Evolutionary conservation across 176 grass and related monocot genomes (phyloP).

Genomic region (Chloris gayana): DNA sequence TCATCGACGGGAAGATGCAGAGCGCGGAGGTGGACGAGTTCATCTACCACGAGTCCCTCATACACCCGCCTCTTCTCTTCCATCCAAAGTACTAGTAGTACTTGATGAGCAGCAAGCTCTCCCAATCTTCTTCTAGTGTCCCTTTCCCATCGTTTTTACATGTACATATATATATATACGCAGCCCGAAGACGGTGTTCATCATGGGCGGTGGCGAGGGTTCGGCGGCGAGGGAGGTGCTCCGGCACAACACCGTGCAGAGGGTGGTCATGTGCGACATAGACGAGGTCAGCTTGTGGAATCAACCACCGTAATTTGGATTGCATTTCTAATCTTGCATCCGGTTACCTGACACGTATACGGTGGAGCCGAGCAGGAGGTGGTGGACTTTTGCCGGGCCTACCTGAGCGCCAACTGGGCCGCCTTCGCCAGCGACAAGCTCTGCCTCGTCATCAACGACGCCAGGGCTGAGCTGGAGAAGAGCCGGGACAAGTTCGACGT

Average conservation of each 20-base stretch:
- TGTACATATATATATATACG: too few relatives aligned
- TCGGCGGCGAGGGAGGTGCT: conserved; percentile 76
- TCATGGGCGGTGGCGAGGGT: conserved; percentile 83
- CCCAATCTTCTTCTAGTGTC: background rate
- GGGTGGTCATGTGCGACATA: conserved; percentile 80
- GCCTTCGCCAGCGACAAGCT: conserved; percentile 66
- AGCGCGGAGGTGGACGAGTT: conserved; percentile 81
- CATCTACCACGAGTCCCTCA: conserved; percentile 79
- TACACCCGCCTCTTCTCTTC: conserved; percentile 71
- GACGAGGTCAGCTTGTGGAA: too few relatives aligned
- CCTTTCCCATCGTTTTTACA: background rate
- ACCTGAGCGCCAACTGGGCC: conserved; percentile 47
- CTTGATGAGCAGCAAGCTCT: conserved; percentile 3
- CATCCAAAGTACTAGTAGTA: conserved; percentile 63
- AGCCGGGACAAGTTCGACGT: conserved; percentile 59
- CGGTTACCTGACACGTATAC: too few relatives aligned
- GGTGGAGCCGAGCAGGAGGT: conserved; percentile 70
- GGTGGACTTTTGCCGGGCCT: conserved; percentile 66
- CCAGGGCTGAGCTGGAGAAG: conserved; percentile 71
- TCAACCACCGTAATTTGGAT: too few relatives aligned
- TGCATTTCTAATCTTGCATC: too few relatives aligned
- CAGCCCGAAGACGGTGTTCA: conserved; percentile 70
- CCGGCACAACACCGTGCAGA: conserved; percentile 43
- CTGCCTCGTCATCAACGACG: conserved; percentile 68
- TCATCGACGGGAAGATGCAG: conserved; percentile 91